Percentiles rank a stretch among this genome's conserved stretches.
These are phyloP conservation scores for Penicillium sp. DNA, from an alignment of 2,329 filamentous ascomycete genomes.

Conservation along the genomic window DNA sequence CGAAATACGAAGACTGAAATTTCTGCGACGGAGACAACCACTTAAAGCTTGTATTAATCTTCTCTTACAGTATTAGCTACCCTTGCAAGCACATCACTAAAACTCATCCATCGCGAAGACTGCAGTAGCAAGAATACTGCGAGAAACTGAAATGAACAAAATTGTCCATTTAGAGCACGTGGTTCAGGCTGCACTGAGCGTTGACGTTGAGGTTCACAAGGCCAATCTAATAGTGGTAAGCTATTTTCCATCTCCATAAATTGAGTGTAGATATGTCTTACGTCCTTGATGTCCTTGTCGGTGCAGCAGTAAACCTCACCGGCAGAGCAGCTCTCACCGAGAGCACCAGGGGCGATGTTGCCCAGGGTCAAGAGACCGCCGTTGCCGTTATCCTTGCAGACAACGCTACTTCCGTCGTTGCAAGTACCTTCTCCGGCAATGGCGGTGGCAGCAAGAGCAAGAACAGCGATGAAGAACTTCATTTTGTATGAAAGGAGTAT, in stretches of 20 bases:
- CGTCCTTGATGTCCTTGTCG: background rate
- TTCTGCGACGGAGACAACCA: too few species aligned
- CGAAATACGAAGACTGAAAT: too few species aligned
- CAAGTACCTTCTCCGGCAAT: slow-evolving; percentile 1
- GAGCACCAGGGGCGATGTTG: slow-evolving; percentile 5
- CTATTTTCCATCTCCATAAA: too few species aligned
- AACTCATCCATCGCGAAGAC: background rate
- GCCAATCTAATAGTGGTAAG: background rate
- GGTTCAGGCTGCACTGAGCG: slow-evolving; percentile 11
- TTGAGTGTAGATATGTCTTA: background rate
- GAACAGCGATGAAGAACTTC: slow-evolving; percentile 3
- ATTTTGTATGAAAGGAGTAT: background rate
- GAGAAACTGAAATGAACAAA: background rate
- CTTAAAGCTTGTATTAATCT: background rate
- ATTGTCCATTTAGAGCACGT: slow-evolving; percentile 5
- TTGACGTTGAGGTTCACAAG: slow-evolving; percentile 12
- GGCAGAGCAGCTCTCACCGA: slow-evolving; percentile 3
- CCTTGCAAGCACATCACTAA: background rate
- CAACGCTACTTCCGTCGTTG: slow-evolving; percentile 2
- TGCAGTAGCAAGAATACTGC: background rate
- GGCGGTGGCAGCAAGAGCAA: background rate
- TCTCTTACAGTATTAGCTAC: background rate
- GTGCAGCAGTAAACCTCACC: slow-evolving; percentile 13
- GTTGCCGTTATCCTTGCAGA: slow-evolving; percentile 8
- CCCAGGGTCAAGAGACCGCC: slow-evolving; percentile 7